Evolutionary conservation across 352 stramenopile species (phyloP), one percentile per base, ranked within the genome.

Genomic region (Plasmopara halstedii): DNA sequence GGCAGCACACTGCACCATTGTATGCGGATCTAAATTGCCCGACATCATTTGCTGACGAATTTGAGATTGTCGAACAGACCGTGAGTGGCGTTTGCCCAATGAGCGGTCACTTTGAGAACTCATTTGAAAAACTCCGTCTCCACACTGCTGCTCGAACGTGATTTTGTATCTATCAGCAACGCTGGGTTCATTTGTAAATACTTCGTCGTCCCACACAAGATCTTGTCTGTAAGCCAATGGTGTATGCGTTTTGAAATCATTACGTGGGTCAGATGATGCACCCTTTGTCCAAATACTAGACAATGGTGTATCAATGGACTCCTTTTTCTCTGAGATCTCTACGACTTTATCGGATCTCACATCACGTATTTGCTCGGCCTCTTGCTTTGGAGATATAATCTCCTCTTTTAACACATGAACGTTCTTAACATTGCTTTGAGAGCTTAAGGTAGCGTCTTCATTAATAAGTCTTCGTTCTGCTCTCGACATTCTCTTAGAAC

Each of bases 1-100:
- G 2, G 71, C 33, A 52, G 79, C 70, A 46, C 82, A 93, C 50
- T 91, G 79, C 9, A 93, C 78, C 82, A 93, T 93, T 25, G 76
- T 91, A 45, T 93, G 82, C 6, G 82, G 82, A 40, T 91, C 79
- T 23, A 93, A 51, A 36, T 85, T 81, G 4, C 76, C 75, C 11
- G 59, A 54, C 55, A 88, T 67, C 6, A 92, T 50, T 21, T 81
- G 84, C 51, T 93, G 78, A 10, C 79, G 79, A 33, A 93, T 79
- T 20, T 93, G 74, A 3, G 68, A 80, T 48, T 92, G 81, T 33
- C 88, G 77, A 3, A 88, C 70, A 0, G 81, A 90, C 4, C 78
- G 69, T 31, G 64, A 63, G 39, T 81, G 72, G 0, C 76, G 74
- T 55, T 83, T 88, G 17, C 65, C 49, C 20, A 68, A 34, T 18